Percentiles rank a stretch among this genome's conserved stretches.
These are phyloP conservation scores for Pseudogymnoascus sp. DNA, from an alignment of 2,329 filamentous ascomycete species.

Conservation along the genomic window DNA sequence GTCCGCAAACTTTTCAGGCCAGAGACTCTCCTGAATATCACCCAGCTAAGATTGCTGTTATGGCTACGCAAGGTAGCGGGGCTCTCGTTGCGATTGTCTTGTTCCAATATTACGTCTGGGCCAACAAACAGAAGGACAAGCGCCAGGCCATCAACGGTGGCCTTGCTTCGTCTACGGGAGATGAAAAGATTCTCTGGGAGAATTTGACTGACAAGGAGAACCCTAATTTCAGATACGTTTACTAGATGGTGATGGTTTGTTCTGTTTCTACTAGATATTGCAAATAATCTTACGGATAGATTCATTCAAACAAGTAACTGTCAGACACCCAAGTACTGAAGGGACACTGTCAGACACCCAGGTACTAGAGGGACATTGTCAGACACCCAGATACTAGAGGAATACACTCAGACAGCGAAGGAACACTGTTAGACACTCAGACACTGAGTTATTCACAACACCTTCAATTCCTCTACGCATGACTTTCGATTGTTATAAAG, in stretches of 20 bases:
- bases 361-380: too few relatives aligned
- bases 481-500: too few relatives aligned
- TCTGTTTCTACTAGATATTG: too few relatives aligned
- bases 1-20: slow-evolving; percentile 47
- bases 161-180: slow-evolving; percentile 24
- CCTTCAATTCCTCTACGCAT: too few relatives aligned
- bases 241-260: slow-evolving; percentile 23
- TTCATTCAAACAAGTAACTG: too few relatives aligned
- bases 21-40: slow-evolving; percentile 43
- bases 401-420: too few relatives aligned
- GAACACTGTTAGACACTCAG: too few relatives aligned
- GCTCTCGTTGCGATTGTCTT: slow-evolving; percentile 36
- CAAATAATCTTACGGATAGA: too few relatives aligned
- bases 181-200: slow-evolving; percentile 39
- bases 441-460: too few relatives aligned
- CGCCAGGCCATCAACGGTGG: slow-evolving; percentile 29
- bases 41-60: slow-evolving; percentile 46
- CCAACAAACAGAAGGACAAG: slow-evolving; percentile 35
- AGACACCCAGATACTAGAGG: too few relatives aligned
- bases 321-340: too few relatives aligned
- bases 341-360: too few relatives aligned
- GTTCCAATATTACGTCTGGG: slow-evolving; percentile 44
- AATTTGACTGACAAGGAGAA: slow-evolving; percentile 52
- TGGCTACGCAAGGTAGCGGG: slow-evolving; percentile 35
- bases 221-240: slow-evolving; percentile 47